A percentile compares a stretch with the other conserved stretches of the same genome.
Conservation (phyloP, 495 filamentous ascomycete species). For the Lentithecium fluviatile region DNA sequence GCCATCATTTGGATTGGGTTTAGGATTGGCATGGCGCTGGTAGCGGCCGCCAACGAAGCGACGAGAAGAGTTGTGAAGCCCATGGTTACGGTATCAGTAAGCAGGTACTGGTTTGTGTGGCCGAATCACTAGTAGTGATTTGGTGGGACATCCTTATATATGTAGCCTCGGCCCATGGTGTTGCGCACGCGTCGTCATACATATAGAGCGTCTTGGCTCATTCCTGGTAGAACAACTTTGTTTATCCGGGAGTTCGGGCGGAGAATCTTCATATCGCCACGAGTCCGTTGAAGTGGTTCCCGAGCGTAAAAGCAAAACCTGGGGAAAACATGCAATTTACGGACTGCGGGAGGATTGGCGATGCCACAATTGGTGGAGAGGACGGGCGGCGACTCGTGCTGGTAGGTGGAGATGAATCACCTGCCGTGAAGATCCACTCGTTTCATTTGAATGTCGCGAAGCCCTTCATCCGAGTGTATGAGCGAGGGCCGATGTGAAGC, state of each 20-base stretch:
- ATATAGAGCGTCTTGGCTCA: slow-evolving; percentile 25
- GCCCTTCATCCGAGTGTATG: background rate
- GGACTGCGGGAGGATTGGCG: background rate
- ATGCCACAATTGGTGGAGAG: background rate
- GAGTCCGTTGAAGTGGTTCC: background rate
- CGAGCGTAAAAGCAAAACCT: background rate
- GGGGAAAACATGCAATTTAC: background rate
- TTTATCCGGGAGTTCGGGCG: slow-evolving; percentile 17
- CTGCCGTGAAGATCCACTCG: background rate
- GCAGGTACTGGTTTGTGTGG: background rate
- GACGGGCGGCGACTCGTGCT: background rate
- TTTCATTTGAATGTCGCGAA: background rate
- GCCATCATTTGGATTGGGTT: slow-evolving; percentile 23
- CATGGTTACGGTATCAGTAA: slow-evolving; percentile 9
- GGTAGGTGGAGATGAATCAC: background rate
- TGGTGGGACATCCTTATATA: background rate
- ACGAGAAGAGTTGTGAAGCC: slow-evolving; percentile 13
- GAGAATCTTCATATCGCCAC: background rate
- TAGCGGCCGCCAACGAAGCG: slow-evolving; percentile 20
- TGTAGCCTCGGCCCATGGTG: background rate
- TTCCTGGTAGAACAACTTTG: slow-evolving; percentile 16
- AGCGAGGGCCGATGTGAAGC: background rate
- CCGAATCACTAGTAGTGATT: background rate
- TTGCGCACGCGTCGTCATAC: background rate
- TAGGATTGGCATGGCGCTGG: slow-evolving; percentile 13